phyloP scores from a whole-genome alignment of 2,329 filamentous ascomycete genomes.

The Furcasterigmium sp. region DNA sequence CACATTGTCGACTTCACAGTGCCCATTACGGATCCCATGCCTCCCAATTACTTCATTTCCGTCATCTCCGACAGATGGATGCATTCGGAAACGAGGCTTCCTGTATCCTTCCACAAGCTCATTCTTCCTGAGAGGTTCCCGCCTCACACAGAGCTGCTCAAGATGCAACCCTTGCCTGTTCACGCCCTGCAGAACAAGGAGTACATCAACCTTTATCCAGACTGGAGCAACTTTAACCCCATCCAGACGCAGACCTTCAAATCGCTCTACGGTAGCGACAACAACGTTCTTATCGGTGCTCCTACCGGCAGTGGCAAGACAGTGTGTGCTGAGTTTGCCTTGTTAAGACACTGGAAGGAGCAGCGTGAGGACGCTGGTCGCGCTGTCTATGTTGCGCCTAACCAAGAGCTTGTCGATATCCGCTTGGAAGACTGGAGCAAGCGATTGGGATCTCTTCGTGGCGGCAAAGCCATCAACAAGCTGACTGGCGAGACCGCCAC shows the following conservation, averaged over 20 bases:
- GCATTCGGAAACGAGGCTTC: conserved; percentile 90
- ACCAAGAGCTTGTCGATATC: conserved; percentile 85
- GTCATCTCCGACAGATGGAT: conserved; percentile 96
- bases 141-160: conserved; percentile 84
- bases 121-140: conserved; percentile 94
- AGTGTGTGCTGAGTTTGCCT: conserved; percentile 88
- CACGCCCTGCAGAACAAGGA: conserved; percentile 83
- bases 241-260: conserved; percentile 98
- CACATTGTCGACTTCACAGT: conserved; percentile 96
- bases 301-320: conserved; percentile 95
- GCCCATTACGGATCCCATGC: conserved; percentile 94
- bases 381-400: conserved; percentile 90
- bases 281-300: conserved; percentile 91
- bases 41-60: conserved; percentile 97
- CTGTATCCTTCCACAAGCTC: conserved; percentile 91
- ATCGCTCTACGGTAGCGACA: conserved; percentile 81
- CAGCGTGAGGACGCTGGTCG: conserved; percentile 50
- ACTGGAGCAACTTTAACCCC: conserved; percentile 89
- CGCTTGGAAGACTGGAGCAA: conserved; percentile 81
- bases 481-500: conserved; percentile 88
- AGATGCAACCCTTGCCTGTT: conserved; percentile 86
- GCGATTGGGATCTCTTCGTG: conserved; percentile 64
- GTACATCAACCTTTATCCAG: conserved; percentile 73
- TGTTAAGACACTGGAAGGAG: conserved; percentile 82
- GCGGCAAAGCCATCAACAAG: conserved; percentile 87